Conservation (phyloP, 2,329 filamentous ascomycete species). For the Calonectria honghensis region DNA sequence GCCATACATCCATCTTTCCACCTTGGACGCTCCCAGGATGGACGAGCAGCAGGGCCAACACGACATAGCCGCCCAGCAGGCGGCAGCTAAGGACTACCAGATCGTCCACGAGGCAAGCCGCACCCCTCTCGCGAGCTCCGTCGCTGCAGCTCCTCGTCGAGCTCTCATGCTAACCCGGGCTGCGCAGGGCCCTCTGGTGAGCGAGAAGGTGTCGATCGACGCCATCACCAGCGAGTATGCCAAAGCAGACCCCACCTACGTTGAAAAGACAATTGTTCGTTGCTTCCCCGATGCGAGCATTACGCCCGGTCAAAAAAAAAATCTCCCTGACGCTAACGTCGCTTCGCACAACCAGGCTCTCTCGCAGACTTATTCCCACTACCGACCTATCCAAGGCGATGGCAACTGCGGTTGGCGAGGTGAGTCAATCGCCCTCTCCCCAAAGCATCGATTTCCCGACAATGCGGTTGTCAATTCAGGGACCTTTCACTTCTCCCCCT, state of each 20-base stretch:
- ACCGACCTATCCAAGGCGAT: constrained; percentile 91
- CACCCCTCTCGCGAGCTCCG: constrained; percentile 27
- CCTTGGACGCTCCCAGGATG: constrained; percentile 55
- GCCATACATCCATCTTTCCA: constrained; percentile 36
- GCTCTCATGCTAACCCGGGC: constrained; percentile 41
- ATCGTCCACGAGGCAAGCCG: constrained; percentile 73
- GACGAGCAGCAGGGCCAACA: constrained; percentile 60
- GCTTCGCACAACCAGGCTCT: constrained; percentile 75
- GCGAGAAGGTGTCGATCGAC: constrained; percentile 84
- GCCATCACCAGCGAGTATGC: constrained; percentile 90
- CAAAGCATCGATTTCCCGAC: constrained; percentile 22
- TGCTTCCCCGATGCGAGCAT: constrained; percentile 31
- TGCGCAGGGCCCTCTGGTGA: constrained; percentile 86
- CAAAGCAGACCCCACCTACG: constrained; percentile 88
- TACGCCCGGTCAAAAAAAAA: not conserved
- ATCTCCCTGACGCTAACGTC: constrained; percentile 41
- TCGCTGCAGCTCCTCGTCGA: constrained; percentile 34
- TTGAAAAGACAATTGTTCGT: constrained; percentile 90
- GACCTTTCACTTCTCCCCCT: constrained; percentile 35
- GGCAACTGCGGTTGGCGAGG: constrained; percentile 99
- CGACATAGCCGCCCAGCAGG: constrained; percentile 76
- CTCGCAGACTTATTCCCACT: constrained; percentile 89
- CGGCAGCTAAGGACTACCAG: constrained; percentile 75
- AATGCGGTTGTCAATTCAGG: constrained; percentile 32
- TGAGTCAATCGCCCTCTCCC: constrained; percentile 68